Percentiles rank a stretch among this genome's conserved stretches.
These are phyloP conservation scores for Botryosphaeria dothidea DNA, from an alignment of 2,329 filamentous ascomycete species.

Conservation along the genomic window DNA sequence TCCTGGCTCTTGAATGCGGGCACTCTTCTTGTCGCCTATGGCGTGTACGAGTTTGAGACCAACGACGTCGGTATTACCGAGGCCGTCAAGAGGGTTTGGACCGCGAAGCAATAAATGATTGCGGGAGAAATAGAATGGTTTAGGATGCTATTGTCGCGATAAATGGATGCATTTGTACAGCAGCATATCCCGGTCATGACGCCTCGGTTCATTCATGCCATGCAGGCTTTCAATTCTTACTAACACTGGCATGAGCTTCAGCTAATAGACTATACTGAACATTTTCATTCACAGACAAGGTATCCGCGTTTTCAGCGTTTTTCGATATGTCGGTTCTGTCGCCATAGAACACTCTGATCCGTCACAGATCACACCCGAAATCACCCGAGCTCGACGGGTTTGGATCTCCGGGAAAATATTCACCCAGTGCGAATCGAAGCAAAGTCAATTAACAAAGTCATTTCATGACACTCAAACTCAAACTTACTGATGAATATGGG, in stretches of 20 bases:
- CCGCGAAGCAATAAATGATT: conserved; percentile 50
- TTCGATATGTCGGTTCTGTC: no score
- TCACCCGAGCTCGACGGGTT: neutral
- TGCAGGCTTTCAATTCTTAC: neutral
- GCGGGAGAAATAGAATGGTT: neutral
- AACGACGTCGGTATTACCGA: conserved; percentile 96
- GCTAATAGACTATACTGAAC: no score
- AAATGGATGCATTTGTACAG: conserved; percentile 11
- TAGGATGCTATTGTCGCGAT: neutral
- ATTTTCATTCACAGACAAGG: no score
- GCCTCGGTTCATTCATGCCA: neutral
- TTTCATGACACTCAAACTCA: neutral
- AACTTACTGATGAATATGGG: no score
- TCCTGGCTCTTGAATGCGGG: conserved; percentile 77
- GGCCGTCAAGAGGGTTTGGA: conserved; percentile 86
- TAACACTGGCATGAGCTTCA: no score
- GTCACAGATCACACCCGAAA: neutral
- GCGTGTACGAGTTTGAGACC: conserved; percentile 98
- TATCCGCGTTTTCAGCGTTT: no score
- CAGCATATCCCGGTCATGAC: neutral
- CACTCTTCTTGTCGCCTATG: conserved; percentile 80
- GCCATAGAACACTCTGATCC: neutral
- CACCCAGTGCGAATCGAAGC: neutral
- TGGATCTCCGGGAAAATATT: neutral
- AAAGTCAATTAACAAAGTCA: neutral